Base-by-base conservation (phyloP, 2,329 filamentous ascomycete genomes). In the Chaetothyriales sp. region DNA sequence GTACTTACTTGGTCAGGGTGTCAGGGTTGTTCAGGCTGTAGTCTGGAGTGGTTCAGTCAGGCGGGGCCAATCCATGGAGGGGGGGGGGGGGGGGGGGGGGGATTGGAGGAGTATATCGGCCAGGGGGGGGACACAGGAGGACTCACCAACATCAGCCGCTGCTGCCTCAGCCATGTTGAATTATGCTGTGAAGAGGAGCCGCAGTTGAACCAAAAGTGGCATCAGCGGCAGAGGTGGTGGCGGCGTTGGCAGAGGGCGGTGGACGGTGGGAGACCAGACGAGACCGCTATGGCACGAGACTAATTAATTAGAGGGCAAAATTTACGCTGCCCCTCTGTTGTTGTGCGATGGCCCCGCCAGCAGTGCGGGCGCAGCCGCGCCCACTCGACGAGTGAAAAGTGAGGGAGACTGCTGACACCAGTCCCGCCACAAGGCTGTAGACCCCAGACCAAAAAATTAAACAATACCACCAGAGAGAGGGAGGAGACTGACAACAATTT, bases 11-110 rank as follows among this genome's bases (percentile, higher is more conserved):
- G 73, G 92, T 96, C 63, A 98, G 79, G 63, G 88, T 95, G 69
- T 93, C 86, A 55, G 86, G 86, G 76, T 93, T 92, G 70, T 81
- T 86, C 69, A 95, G 80, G 61, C 85, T 79, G 74, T 93, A 89
- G 69, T 94, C 86, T 94, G 59, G 46, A 18, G 39, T 48, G 25
- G 18, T 25, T 46, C 42, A 49, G 47, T 46, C 18, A 49, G 32
- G 43, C 9, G 32, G 46, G 32, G 18, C 8, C 6, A 10, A 28
- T 25, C 3, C 39, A 26, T 22, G 39, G 15, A 44, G 15, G 20
- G 32, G 9, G n/a, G n/a, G 22, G 25, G 2, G 19, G 28, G 15
- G 26, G 15, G 20, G 32, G 9, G n/a, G n/a, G 22, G 25, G 2
- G 19, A n/a, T n/a, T n/a, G n/a, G n/a, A n/a, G 28, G 28, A 36